Evolutionary conservation across 305 asterid species (phyloP), one percentile per base, ranked within the genome.

Genomic region (Fraxinus latifolia): DNA sequence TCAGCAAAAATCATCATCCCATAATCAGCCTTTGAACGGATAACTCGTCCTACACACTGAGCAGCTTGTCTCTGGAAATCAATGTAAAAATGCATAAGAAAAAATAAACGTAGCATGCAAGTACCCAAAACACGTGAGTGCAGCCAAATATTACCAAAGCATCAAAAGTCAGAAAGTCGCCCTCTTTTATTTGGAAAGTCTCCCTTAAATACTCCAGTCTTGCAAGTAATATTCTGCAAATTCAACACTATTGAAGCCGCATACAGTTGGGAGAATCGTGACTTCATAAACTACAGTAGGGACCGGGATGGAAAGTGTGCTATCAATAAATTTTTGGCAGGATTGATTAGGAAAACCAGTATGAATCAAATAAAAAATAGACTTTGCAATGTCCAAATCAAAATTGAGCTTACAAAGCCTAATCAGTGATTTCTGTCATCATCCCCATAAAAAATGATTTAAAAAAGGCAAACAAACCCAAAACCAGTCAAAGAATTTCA

Each of bases 1-100:
- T 94, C 98, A 65, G 98, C 99, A 87, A 96, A 96, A 70, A 96
- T 94, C 99, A 96, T 96, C 98, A 96, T 96, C 83, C 99, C 98
- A 83, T 96, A 96, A 90, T 96, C 99, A 81, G 98, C 98, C 89
- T 96, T 96, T 15, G 99, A 96, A 83, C 99, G 93, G 81, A 96
- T 96, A 82, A 96, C 97, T 86, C 98, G 97, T 53, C 99, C 99
- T 37, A 96, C 99, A 76, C 99, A 96, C 84, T 96, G 98, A 78
- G 99, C 98, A 88, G 98, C 98, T 94, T 94, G 99, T 78, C 99
- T 93, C 99, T 96, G 92, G 33, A 75, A 33, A 82, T 53, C 67
- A 5, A 82, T 29, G 55, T 23, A 71, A 39, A 58, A 82, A 78
- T 53, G 83, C n/a, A 21, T 62, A 21, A 78, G 78, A 68, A 77